Evolutionary conservation across 345 rosid species (phyloP).

Genomic region (Populus pruinosa): DNA sequence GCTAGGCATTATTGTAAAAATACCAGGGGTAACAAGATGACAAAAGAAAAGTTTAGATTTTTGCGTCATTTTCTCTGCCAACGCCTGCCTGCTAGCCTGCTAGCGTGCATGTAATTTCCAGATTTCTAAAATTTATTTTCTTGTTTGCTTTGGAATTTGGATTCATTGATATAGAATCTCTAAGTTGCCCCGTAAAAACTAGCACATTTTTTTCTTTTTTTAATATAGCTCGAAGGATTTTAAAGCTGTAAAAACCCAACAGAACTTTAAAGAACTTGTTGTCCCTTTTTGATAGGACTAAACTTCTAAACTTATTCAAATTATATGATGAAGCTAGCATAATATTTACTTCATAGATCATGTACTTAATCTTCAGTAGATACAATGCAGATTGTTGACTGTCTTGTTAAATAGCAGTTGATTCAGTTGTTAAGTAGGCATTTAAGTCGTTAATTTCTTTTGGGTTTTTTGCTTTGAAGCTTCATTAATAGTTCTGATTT

Average conservation of each 20-base stretch:
- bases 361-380: too few relatives aligned
- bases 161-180: constrained; percentile 20
- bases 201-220: not conserved
- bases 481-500: not conserved
- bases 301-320: too few relatives aligned
- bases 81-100: constrained; percentile 30
- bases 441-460: too few relatives aligned
- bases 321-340: too few relatives aligned
- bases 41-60: constrained; percentile 26
- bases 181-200: constrained; percentile 2
- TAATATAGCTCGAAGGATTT: not conserved
- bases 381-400: too few relatives aligned
- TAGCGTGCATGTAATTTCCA: constrained; percentile 46
- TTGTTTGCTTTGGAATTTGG: constrained; percentile 46
- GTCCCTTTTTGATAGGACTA: too few relatives aligned
- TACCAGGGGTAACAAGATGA: constrained; percentile 20
- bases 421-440: too few relatives aligned
- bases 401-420: too few relatives aligned
- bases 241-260: not conserved
- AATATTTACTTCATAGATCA: too few relatives aligned
- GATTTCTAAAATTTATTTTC: constrained; percentile 20
- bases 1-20: constrained; percentile 3
- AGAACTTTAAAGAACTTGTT: not conserved
- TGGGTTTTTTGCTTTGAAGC: not conserved
- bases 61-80: constrained; percentile 25